Percentiles rank a stretch among this genome's conserved stretches.
phyloP scores from a whole-genome alignment of 2,329 filamentous ascomycete genomes.

The Pseudonectria buxi region DNA sequence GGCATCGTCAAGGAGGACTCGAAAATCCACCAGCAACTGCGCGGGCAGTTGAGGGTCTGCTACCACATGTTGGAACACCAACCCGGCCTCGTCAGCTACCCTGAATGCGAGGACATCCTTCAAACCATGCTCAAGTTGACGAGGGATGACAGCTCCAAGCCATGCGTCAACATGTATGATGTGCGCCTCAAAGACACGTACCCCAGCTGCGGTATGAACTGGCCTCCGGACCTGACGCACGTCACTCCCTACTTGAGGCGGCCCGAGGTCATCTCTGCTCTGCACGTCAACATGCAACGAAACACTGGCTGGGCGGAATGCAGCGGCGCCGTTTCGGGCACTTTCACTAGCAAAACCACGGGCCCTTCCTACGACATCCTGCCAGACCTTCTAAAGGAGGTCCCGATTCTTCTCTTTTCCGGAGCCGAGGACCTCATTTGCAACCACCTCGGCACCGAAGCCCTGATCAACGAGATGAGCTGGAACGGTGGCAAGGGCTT shows the following conservation, averaged over 20 bases:
- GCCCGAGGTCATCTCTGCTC: slow-evolving; percentile 67
- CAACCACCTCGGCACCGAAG: slow-evolving; percentile 92
- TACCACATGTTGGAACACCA: slow-evolving; percentile 48
- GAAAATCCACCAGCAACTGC: slow-evolving; percentile 56
- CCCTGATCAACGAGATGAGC: slow-evolving; percentile 79
- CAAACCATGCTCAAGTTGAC: slow-evolving; percentile 64
- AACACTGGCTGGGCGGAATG: slow-evolving; percentile 89
- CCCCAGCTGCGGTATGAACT: slow-evolving; percentile 92
- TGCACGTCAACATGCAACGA: slow-evolving; percentile 78
- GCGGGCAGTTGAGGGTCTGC: slow-evolving; percentile 64
- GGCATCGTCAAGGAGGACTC: slow-evolving; percentile 64
- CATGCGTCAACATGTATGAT: slow-evolving; percentile 96
- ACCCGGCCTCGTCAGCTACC: slow-evolving; percentile 53
- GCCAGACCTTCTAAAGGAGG: slow-evolving; percentile 67
- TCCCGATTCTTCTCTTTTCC: slow-evolving; percentile 83
- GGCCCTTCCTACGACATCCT: slow-evolving; percentile 67
- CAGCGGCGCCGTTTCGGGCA: slow-evolving; percentile 65
- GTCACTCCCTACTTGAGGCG: slow-evolving; percentile 82
- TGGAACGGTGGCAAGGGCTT: slow-evolving; percentile 94
- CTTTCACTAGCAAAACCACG: slow-evolving; percentile 66
- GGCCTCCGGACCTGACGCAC: slow-evolving; percentile 77
- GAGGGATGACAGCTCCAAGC: slow-evolving; percentile 42
- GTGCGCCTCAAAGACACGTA: slow-evolving; percentile 74
- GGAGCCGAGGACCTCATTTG: slow-evolving; percentile 93
- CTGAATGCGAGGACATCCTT: slow-evolving; percentile 70